These are phyloP conservation scores for Aspergillus kassunensis DNA, from an alignment of 495 filamentous ascomycete species.

Conservation along the genomic window DNA sequence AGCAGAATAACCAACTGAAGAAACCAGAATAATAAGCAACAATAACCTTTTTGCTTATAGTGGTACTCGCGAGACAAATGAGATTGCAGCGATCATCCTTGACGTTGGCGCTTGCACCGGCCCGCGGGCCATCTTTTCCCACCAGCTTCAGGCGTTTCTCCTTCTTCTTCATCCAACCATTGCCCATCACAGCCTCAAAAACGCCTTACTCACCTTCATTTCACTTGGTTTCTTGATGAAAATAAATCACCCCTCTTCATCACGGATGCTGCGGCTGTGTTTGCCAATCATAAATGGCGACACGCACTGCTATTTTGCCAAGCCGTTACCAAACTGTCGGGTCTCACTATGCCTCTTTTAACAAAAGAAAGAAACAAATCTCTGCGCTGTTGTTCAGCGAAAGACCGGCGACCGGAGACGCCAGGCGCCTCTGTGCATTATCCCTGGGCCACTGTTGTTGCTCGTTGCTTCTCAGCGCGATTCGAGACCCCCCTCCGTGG, in stretches of 20 bases:
- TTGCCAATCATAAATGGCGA: constrained; percentile 25
- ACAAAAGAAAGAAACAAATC: constrained; percentile 12
- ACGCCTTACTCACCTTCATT: not conserved
- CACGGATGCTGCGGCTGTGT: constrained; percentile 22
- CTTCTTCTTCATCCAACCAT: not conserved
- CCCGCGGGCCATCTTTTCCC: not conserved
- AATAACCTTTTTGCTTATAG: constrained; percentile 5
- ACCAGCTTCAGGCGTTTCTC: not conserved
- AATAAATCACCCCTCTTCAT: constrained; percentile 2
- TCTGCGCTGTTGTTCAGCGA: constrained; percentile 16
- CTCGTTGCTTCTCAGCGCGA: constrained; percentile 2
- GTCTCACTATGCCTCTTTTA: constrained; percentile 28
- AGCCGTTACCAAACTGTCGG: constrained; percentile 35
- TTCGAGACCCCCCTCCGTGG: constrained; percentile 7
- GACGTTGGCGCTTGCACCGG: not conserved
- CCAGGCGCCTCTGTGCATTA: constrained; percentile 11
- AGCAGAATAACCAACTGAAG: constrained; percentile 4
- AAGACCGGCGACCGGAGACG: constrained; percentile 16
- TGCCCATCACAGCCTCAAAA: not conserved
- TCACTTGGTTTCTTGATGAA: not conserved
- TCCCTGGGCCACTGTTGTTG: constrained; percentile 6
- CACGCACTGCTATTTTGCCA: constrained; percentile 32
- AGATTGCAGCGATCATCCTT: constrained; percentile 3
- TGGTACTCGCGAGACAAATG: not conserved
- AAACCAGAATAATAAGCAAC: constrained; percentile 3